Base-by-base conservation (phyloP, 768 basidiomycete species). In the Russula vinacea region DNA sequence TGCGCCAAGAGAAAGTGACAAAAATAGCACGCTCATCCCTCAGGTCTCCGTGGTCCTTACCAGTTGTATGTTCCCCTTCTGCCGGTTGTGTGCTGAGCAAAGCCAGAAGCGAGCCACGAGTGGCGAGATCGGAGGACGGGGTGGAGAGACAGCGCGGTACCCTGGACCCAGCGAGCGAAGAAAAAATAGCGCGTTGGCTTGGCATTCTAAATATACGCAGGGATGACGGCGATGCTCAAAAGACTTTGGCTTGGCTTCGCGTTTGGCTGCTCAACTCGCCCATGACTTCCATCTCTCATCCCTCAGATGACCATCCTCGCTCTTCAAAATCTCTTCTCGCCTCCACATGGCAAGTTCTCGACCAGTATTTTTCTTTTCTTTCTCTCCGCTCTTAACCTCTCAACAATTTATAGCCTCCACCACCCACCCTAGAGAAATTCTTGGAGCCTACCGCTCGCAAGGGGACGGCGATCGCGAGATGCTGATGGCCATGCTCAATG, bases 401-500 rank as follows among this genome's bases (percentile, higher is more conserved):
- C 55, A 33, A 59, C 26, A n/a, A 60, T 58, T 44, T 42, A 10
- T 71, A 92, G 89, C 71, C 85, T 6, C 84, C 92, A 32, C 90
- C 94, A 1, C 92, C 94, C 0, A 86, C 78, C 65, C 80, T 97
- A 50, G 89, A 54, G 92, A 94, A 70, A 94, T 97, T 49, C 84
- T 97, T 29, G 81, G 83, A 44, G 93, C 94, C 9, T 97, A 95
- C 78, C 81, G 83, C 62, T 76, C 85, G 44, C 90, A 87, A 71
- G 94, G 94, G 65, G 91, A 94, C 65, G 94, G 92, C 49, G 94
- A 97, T 79, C 82, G 94, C 26, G 92, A 95, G 58, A 89, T 95
- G 85, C 80, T 97, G 24, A 81, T 96, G 40, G 84, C 92, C 68
- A 90, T 97, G 83, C 80, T 97, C 56, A 92, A 89, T 65, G 93